phyloP scores from a whole-genome alignment of 306 rosid species.

The Lathyrus tuberosus region DNA sequence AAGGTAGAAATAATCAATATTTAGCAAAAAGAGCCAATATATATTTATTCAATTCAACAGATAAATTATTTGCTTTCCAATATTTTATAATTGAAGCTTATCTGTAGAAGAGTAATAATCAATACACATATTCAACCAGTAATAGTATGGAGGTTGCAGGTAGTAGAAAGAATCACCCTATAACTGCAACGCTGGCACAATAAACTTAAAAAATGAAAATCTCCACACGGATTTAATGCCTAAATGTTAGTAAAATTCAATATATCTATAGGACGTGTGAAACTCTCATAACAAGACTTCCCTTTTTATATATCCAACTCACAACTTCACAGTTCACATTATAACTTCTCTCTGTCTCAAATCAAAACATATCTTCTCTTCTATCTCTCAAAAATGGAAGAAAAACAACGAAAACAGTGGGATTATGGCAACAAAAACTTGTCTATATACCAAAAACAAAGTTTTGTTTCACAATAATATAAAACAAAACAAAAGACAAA shows the following conservation, averaged over 20 bases:
- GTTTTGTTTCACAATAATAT: neutral
- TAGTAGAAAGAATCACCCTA: neutral
- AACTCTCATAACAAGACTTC: neutral
- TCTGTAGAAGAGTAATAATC: neutral
- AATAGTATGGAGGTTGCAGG: constrained; percentile 30
- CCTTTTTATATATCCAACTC: constrained; percentile 13
- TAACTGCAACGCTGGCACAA: constrained; percentile 6
- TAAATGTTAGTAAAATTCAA: constrained; percentile 23
- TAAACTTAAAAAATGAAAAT: neutral
- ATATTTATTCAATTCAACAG: neutral
- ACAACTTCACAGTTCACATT: constrained; percentile 31
- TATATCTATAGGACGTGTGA: constrained; percentile 51
- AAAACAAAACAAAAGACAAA: constrained; percentile 10
- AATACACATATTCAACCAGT: neutral
- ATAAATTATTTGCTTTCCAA: neutral
- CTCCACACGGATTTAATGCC: constrained; percentile 37
- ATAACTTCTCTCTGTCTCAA: neutral
- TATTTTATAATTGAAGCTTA: neutral
- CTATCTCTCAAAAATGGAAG: neutral
- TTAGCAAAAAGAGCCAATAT: no score
- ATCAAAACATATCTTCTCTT: neutral
- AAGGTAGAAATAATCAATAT: no score
- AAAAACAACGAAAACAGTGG: constrained; percentile 44
- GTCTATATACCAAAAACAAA: constrained; percentile 19
- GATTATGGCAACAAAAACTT: constrained; percentile 73